phyloP scores from a whole-genome alignment of 2,329 filamentous ascomycete species.

The Fusarium sp. region DNA sequence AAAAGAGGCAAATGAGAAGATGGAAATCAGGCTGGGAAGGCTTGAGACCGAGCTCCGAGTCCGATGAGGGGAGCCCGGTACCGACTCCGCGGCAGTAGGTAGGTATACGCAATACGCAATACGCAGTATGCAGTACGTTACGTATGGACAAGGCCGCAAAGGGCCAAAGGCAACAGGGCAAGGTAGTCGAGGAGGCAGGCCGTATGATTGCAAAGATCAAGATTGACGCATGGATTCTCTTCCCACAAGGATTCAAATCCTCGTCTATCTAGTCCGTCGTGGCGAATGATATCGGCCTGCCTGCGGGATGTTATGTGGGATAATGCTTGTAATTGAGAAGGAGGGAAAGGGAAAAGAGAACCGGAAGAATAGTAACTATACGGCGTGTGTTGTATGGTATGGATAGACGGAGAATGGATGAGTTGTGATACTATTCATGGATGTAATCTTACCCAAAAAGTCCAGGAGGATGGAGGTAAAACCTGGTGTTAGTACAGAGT shows the following conservation, averaged over 20 bases:
- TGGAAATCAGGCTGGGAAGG: conserved; percentile 9
- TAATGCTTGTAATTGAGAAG: background rate
- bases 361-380: background rate
- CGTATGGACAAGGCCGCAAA: no score
- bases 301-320: background rate
- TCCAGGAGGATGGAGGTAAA: background rate
- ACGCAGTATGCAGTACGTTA: no score
- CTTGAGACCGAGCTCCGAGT: background rate
- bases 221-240: background rate
- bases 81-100: no score
- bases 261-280: background rate
- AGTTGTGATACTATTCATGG: no score
- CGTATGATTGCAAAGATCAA: background rate
- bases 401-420: no score
- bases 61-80: no score
- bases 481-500: background rate
- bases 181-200: background rate
- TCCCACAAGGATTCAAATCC: conserved; percentile 8
- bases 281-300: conserved; percentile 1
- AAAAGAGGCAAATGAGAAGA: background rate
- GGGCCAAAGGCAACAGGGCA: no score
- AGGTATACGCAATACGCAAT: no score
- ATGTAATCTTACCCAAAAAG: no score
- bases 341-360: background rate
- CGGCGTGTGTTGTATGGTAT: no score